These are phyloP conservation scores for Magnolia kwangsiensis DNA, from an alignment of 164 flowering plant species.

Conservation along the genomic window DNA sequence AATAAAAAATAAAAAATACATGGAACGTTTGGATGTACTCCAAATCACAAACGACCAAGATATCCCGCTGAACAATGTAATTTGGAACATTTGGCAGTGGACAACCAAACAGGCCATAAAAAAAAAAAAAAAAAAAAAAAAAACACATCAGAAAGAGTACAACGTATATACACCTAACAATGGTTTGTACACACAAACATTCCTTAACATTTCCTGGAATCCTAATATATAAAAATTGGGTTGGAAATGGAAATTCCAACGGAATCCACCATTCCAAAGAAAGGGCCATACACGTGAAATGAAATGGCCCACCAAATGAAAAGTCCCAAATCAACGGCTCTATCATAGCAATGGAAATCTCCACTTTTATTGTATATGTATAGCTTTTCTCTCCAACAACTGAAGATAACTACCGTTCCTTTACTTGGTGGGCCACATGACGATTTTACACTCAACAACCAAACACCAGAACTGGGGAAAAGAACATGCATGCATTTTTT, in stretches of 20 bases:
- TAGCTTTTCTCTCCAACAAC: neutral
- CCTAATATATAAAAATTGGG: neutral
- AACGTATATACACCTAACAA: neutral
- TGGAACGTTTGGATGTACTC: too few species aligned
- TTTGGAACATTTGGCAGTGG: too few species aligned
- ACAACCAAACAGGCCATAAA: too few species aligned
- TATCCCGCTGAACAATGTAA: too few species aligned
- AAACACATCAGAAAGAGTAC: too few species aligned
- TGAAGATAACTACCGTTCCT: neutral
- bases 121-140: too few species aligned
- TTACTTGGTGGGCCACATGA: neutral
- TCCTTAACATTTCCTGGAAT: neutral
- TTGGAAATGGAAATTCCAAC: too few species aligned
- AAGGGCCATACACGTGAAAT: neutral
- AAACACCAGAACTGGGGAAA: constrained; percentile 1
- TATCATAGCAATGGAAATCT: neutral
- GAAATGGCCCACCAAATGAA: neutral
- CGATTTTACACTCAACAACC: neutral
- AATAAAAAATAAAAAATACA: too few species aligned
- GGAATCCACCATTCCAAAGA: neutral
- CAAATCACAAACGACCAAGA: too few species aligned
- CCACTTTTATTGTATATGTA: neutral
- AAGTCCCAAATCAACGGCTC: neutral
- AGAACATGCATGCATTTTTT: neutral
- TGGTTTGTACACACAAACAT: neutral